phyloP scores from a whole-genome alignment of 805 yeast species.

The Myxozyma nipponensis region DNA sequence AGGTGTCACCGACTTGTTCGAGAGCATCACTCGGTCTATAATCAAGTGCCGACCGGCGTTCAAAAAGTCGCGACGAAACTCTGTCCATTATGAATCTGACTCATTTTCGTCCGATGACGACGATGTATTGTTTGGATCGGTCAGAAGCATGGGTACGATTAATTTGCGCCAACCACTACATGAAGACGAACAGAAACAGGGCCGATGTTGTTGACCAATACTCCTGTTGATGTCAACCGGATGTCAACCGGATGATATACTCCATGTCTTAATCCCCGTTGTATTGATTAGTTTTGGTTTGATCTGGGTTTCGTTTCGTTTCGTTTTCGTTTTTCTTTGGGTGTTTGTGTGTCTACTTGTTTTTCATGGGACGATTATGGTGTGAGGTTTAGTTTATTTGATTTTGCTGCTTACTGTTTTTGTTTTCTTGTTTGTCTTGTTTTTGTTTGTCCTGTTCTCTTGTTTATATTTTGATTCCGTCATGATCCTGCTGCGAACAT shows the following conservation, averaged over 20 bases:
- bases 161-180: constrained; percentile 12
- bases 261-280: no score
- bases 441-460: no score
- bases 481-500: no score
- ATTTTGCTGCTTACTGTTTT: not conserved
- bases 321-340: no score
- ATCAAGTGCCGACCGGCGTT: constrained; percentile 31
- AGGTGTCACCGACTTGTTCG: constrained; percentile 37
- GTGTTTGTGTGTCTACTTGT: no score
- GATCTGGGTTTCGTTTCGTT: not conserved
- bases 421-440: not conserved
- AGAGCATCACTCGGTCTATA: constrained; percentile 34
- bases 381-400: not conserved
- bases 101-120: constrained; percentile 24
- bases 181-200: constrained; percentile 2
- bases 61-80: constrained; percentile 27
- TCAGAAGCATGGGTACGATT: constrained; percentile 23
- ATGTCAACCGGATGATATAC: no score
- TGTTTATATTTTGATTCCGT: not conserved
- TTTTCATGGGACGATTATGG: no score
- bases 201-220: constrained; percentile 9
- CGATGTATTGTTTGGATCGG: constrained; percentile 11
- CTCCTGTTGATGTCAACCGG: no score
- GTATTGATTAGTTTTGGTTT: not conserved
- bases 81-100: constrained; percentile 26